Evolutionary conservation across 116 monocot genomes (phyloP).

Genomic region (Phalaenopsis hybrid): DNA sequence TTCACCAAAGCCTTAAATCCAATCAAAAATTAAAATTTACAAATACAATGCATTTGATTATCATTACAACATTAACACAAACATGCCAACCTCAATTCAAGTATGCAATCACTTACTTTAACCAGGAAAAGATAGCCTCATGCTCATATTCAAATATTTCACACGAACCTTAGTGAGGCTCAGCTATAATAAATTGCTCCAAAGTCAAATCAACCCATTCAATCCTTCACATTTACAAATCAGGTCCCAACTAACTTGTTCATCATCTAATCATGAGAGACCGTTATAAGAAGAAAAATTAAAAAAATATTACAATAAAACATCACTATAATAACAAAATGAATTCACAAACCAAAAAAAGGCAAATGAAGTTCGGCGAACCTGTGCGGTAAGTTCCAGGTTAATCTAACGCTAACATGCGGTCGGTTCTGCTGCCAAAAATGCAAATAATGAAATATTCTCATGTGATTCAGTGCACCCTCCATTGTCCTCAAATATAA

Average conservation of each 20-base stretch:
- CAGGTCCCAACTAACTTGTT: background rate
- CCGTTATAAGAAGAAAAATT: background rate
- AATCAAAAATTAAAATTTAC: too few relatives aligned
- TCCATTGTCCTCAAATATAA: background rate
- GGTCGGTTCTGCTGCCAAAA: background rate
- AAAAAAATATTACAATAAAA: background rate
- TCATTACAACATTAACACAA: too few relatives aligned
- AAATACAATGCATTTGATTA: too few relatives aligned
- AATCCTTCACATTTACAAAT: conserved; percentile 1
- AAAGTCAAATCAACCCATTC: background rate
- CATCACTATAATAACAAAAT: background rate
- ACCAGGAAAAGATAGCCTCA: too few relatives aligned
- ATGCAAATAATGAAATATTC: too few relatives aligned
- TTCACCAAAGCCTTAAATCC: too few relatives aligned
- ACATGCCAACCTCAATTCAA: too few relatives aligned
- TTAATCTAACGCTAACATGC: background rate
- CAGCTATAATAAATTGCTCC: too few relatives aligned
- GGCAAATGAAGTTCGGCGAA: background rate
- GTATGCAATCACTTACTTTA: too few relatives aligned
- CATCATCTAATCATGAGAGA: background rate
- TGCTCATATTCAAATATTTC: too few relatives aligned
- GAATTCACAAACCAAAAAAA: background rate
- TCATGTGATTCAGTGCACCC: too few relatives aligned
- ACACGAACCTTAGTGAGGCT: too few relatives aligned
- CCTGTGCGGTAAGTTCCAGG: background rate